A percentile compares a stretch with the other conserved stretches of the same genome.
Conservation (phyloP, 1,139 yeast genomes). For the Hemisphaericaspora subhashii region DNA sequence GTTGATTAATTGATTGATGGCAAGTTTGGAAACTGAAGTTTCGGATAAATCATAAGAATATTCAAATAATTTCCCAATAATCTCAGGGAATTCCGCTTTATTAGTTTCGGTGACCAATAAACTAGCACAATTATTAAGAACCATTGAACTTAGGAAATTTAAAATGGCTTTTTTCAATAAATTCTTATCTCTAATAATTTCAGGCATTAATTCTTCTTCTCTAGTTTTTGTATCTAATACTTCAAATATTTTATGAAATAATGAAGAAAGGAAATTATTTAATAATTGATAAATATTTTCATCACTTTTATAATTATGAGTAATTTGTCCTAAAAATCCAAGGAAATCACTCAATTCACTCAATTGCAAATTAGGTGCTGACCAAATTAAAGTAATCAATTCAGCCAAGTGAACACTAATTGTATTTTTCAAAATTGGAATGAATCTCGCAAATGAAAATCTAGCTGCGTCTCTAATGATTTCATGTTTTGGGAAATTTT, state of each 20-base stretch:
- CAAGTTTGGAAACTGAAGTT: conserved; percentile 59
- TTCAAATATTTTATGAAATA: conserved; percentile 63
- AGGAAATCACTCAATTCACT: conserved; percentile 78
- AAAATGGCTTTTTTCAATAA: conserved; percentile 69
- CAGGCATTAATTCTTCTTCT: conserved; percentile 36
- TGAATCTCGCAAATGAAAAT: conserved; percentile 82
- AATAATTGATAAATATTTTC: conserved; percentile 71
- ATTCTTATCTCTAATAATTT: conserved; percentile 58
- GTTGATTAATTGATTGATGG: conserved; percentile 68
- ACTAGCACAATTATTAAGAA: conserved; percentile 78
- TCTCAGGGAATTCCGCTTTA: conserved; percentile 57
- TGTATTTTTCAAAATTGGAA: conserved; percentile 58
- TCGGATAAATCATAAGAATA: conserved; percentile 62
- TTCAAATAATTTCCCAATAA: conserved; percentile 65
- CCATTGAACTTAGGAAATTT: conserved; percentile 64
- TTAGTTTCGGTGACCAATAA: conserved; percentile 70
- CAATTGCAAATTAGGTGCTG: conserved; percentile 59
- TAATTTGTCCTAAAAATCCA: conserved; percentile 83
- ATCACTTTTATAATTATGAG: conserved; percentile 71
- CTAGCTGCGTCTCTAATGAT: conserved; percentile 82
- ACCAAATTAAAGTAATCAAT: conserved; percentile 70
- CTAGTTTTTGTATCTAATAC: conserved; percentile 39
- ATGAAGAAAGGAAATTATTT: conserved; percentile 70
- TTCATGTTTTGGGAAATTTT: conserved; percentile 66
- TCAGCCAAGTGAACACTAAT: conserved; percentile 65